Evolutionary conservation across 2,329 filamentous ascomycete genomes (phyloP), one percentile per base, ranked within the genome.

Genomic region (Fusarium goolgardi): DNA sequence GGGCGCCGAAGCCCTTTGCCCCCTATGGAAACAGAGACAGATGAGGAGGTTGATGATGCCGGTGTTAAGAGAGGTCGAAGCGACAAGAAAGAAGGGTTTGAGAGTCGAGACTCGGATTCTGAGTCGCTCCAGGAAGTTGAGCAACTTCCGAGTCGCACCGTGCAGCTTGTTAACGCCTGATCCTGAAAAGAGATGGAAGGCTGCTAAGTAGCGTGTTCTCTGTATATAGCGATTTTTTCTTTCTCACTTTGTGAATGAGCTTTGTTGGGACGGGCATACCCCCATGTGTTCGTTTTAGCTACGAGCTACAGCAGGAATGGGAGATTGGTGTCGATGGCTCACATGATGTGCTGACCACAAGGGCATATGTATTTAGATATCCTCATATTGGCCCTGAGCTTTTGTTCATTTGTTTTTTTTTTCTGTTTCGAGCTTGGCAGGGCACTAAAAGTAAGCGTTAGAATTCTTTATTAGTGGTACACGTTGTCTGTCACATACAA

Each of bases 1-100:
- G 87, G 86, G 3, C 80, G 83, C 27, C 81, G 83, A 55, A 86
- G 86, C 18, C 86, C 87, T 2, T 76, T 89, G 20, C 83, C 85
- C 12, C 83, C 82, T 0, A 82, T 86, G 35, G 84, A 84, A 47
- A 80, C 73, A 29, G 80, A 81, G 49, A 76, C 71, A 2, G 75
- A 77, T n/a, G 75, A 74, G 34, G 73, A 74, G 41, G 66, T 61
- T 8, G 70, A 74, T 49, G 67, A 57, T 31, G 45, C 37, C 11
- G 40, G 56, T 32, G 53, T 43, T 6, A 49, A 57, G 37, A 72
- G 62, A 43, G 65, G 70, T 23, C 71, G 49, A 59, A 73, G 55
- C 53, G 60, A 5, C 59, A 69, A 78, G 23, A 73, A 78, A 21
- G 77, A 70, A 18, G 73, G 75, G 8, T 65, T 68, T 12, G 75